Percentiles rank a stretch among this genome's conserved stretches.
These are phyloP conservation scores for Phyllosticta capitalensis DNA, from an alignment of 2,329 filamentous ascomycete species.

Conservation along the genomic window DNA sequence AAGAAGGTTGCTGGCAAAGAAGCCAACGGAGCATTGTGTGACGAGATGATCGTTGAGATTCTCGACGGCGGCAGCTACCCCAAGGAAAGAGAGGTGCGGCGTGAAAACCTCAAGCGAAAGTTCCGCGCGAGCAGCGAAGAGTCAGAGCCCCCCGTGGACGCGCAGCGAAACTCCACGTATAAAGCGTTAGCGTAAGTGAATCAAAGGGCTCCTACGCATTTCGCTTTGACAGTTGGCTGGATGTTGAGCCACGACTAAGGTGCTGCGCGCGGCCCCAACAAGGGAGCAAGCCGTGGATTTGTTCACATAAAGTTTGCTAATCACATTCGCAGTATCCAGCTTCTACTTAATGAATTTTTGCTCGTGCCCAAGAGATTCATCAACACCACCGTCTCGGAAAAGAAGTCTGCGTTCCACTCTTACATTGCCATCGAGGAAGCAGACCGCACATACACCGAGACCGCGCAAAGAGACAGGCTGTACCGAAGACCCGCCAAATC, in stretches of 20 bases:
- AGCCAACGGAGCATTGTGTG: constrained; percentile 17
- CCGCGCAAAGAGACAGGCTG: constrained; percentile 20
- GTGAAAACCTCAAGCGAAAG: constrained; percentile 24
- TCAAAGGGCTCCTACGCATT: background rate
- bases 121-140: constrained; percentile 9
- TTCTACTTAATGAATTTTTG: constrained; percentile 35
- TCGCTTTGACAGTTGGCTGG: background rate
- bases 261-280: background rate
- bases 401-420: constrained; percentile 30
- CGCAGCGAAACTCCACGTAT: background rate
- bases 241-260: background rate
- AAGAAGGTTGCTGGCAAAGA: constrained; percentile 17
- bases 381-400: constrained; percentile 17
- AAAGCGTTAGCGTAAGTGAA: background rate
- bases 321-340: constrained; percentile 15
- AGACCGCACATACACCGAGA: constrained; percentile 22
- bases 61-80: constrained; percentile 26
- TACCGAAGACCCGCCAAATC: constrained; percentile 14
- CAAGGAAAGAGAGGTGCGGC: constrained; percentile 20
- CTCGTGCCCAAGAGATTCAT: constrained; percentile 29
- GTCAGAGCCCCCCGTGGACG: background rate
- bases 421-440: constrained; percentile 26
- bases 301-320: background rate
- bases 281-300: background rate
- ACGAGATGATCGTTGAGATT: constrained; percentile 21